Base-by-base conservation (phyloP, 345 rosid genomes). In the Ceriops zippeliana region DNA sequence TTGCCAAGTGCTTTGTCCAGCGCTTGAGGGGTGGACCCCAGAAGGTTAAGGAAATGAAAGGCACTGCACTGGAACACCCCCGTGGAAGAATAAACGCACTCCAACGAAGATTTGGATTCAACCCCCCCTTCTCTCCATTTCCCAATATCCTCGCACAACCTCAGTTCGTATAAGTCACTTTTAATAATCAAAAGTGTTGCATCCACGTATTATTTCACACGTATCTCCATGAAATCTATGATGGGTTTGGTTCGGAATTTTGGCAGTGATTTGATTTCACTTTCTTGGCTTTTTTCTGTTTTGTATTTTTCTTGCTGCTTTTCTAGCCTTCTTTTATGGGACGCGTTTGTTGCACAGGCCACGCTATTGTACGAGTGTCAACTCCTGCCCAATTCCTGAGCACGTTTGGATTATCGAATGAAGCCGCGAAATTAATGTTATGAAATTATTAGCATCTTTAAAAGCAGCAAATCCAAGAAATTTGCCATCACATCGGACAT, bases 91-190 rank as follows among this genome's bases (percentile, higher is more conserved):
- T 73, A 86, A 69, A 71, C 87, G 84, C 85, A 76, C 65, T 81
- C 83, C 83, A 70, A 82, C 79, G 73, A 74, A 86, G 87, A 83
- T 78, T 76, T 82, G 62, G 73, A n/a, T 52, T 20, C 59, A 8
- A 7, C 24, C 16, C 24, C 24, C 59, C 16, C 17, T 3, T 13
- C 15, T 58, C 31, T 65, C 22, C 46, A 6, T 20, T 32, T 52
- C 21, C 69, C 42, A 7, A n/a, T 51, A n/a, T 8, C 17, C 20
- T 13, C 49, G n/a, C 30, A 8, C 17, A 10, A 56, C 30, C 24
- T 27, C 9, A 5, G 13, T 56, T 56, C 26, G 1, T 56, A 17
- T 7, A 17, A 21, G 21, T 60, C 7, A 31, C 62, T 37, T 60
- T 31, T 60, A 4, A 31, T 60, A 30, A 6, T 17, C 38, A 59